A percentile compares a stretch with the other conserved stretches of the same genome.
These are phyloP conservation scores for Aspergillus diversus DNA, from an alignment of 495 filamentous ascomycete species.

Conservation along the genomic window DNA sequence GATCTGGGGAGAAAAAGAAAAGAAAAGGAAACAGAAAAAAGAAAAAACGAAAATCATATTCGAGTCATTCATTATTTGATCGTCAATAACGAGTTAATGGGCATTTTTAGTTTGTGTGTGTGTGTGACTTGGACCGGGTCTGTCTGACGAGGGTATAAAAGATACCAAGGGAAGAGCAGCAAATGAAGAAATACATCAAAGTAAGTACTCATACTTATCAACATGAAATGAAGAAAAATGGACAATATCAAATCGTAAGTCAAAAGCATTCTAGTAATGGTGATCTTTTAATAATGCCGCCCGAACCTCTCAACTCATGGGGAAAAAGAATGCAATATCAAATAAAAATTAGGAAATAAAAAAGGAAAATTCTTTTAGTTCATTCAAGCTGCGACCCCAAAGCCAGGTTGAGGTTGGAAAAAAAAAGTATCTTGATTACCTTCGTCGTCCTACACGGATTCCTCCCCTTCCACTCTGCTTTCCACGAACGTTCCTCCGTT, in stretches of 20 bases:
- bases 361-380: neutral
- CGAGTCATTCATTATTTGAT: constrained; percentile 1
- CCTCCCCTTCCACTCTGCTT: constrained; percentile 23
- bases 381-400: constrained; percentile 16
- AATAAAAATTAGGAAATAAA: neutral
- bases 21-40: constrained; percentile 1
- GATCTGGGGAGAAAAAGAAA: neutral
- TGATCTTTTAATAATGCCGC: neutral
- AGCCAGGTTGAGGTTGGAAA: neutral
- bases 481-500: constrained; percentile 30
- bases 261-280: neutral
- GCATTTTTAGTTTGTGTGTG: neutral
- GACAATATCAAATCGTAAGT: neutral
- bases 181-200: neutral
- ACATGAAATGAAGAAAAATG: neutral
- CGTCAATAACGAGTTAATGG: neutral
- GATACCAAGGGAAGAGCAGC: constrained; percentile 1
- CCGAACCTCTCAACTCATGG: neutral
- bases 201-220: neutral
- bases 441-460: constrained; percentile 31
- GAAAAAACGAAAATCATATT: neutral
- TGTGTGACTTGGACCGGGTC: neutral
- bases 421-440: constrained; percentile 8
- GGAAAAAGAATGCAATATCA: neutral
- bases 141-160: neutral